Conservation (phyloP, 805 yeast species). For the Candida ulmi region DNA sequence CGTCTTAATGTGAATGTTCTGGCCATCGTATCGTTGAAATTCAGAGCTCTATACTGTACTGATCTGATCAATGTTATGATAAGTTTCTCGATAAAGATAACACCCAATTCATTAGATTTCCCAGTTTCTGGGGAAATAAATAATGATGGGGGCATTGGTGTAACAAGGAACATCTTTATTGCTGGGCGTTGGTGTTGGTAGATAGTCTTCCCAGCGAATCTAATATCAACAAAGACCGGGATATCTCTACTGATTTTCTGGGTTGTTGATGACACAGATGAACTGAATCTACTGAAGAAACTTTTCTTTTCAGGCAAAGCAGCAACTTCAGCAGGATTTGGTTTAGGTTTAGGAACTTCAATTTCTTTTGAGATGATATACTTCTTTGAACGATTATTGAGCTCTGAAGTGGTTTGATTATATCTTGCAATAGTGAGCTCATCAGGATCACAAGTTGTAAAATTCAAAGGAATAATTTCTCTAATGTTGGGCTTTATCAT, state of each 20-base stretch:
- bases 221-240: background rate
- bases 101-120: conserved; percentile 4
- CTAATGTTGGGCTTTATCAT: conserved; percentile 43
- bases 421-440: conserved; percentile 28
- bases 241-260: background rate
- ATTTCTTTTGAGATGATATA: background rate
- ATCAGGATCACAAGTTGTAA: conserved; percentile 30
- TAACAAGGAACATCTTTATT: conserved; percentile 13
- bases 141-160: background rate
- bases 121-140: background rate
- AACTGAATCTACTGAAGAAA: background rate
- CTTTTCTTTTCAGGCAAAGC: background rate
- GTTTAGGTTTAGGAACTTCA: background rate
- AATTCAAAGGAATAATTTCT: conserved; percentile 37
- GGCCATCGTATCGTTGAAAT: background rate
- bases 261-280: background rate
- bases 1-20: background rate
- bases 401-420: background rate
- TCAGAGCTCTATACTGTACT: background rate
- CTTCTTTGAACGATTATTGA: background rate
- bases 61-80: background rate
- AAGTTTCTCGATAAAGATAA: conserved; percentile 2
- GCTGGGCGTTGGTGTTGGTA: background rate
- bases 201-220: background rate
- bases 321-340: background rate